Evolutionary conservation across 169 alveolate genomes (phyloP).

Genomic region (Blepharisma undulans): DNA sequence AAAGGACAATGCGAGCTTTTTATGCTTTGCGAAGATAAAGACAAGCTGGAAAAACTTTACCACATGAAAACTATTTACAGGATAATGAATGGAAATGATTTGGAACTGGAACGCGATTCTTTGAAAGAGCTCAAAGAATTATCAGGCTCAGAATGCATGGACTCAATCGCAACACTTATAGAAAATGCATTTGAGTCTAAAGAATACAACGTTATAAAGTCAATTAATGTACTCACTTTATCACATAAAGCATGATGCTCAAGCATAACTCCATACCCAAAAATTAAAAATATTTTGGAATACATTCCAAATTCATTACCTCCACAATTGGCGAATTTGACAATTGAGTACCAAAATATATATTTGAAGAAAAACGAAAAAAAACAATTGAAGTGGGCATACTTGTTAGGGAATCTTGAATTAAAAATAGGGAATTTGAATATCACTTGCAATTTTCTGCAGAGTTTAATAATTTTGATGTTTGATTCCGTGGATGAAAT

Average conservation of each 20-base stretch:
- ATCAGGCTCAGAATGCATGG: not conserved
- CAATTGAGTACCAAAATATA: not conserved
- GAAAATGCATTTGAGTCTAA: not conserved
- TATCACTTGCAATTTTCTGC: not conserved
- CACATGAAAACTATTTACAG: not conserved
- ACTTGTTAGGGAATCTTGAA: not conserved
- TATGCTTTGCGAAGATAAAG: slow-evolving; percentile 5
- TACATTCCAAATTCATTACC: not conserved
- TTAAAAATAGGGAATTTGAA: not conserved
- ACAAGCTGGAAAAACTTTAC: not conserved
- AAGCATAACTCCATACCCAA: not conserved
- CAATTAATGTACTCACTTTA: not conserved
- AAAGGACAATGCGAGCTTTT: not conserved
- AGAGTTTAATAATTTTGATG: not conserved
- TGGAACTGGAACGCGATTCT: not conserved
- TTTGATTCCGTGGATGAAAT: not conserved
- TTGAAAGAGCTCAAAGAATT: not conserved
- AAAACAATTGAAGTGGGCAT: not conserved
- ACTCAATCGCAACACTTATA: not conserved
- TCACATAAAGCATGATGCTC: not conserved
- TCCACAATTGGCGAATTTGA: not conserved
- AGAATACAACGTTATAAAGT: not conserved
- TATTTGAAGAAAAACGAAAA: not conserved
- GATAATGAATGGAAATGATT: not conserved
- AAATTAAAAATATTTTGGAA: not conserved